Conservation (phyloP, 768 basidiomycete species). For the Panaeolus cyanescens region DNA sequence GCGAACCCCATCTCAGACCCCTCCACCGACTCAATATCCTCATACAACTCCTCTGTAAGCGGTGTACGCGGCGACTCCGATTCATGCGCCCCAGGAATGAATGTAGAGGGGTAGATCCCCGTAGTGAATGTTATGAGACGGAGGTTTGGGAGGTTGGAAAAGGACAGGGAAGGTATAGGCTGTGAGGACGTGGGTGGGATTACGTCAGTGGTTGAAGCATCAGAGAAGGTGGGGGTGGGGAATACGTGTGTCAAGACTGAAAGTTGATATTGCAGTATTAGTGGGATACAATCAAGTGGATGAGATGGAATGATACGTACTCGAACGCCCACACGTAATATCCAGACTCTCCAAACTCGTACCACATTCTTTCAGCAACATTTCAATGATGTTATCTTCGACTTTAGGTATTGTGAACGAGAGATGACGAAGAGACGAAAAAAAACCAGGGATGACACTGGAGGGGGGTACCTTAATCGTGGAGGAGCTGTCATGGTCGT, state of each 20-base stretch:
- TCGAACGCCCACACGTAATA: not conserved
- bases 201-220: not conserved
- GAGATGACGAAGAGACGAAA: not conserved
- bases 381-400: not conserved
- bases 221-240: not conserved
- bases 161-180: not conserved
- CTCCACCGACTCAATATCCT: not conserved
- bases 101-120: not conserved
- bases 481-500: not conserved
- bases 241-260: too few species aligned
- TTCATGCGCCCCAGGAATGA: not conserved
- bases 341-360: not conserved
- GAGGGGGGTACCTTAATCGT: not conserved
- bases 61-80: not conserved
- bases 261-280: not conserved
- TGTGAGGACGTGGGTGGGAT: not conserved
- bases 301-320: not conserved
- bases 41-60: not conserved
- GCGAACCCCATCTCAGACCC: too few species aligned
- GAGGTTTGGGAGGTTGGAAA: not conserved
- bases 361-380: not conserved
- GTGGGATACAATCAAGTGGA: not conserved
- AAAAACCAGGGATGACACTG: too few species aligned
- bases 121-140: not conserved
- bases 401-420: not conserved